Evolutionary conservation across 345 rosid species (phyloP), one percentile per base, ranked within the genome.

Genomic region (Kernera saxatilis): DNA sequence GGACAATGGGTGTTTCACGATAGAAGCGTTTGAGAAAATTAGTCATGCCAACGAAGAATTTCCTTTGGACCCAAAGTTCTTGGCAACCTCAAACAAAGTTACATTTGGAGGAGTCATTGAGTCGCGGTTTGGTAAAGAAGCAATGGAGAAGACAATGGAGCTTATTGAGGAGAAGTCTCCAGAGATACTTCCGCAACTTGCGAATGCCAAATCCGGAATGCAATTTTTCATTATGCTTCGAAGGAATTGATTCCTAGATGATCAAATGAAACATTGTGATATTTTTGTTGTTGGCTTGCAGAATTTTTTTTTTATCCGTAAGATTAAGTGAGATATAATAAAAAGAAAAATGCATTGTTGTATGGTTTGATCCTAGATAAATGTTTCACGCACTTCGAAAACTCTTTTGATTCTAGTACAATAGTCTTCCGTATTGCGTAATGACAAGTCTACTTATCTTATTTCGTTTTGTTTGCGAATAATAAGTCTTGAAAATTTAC

Each of bases 71-170:
- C 29, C 78, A 5, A 54, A 67, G 52, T 74, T 58, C 54, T 50
- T 74, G 45, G 45, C 78, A 23, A 41, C 60, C 1, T 17, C 61
- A 23, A n/a, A 39, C 35, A 74, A 32, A 51, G 78, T 74, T 2
- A 27, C 78, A 17, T 59, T 74, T 58, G 78, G 73, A 29, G 73
- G 78, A 41, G 36, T 67, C 37, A 13, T 67, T 32, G 72, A 51
- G 53, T 58, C 78, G 5, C 2, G 26, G 7, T 74, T 74, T 66
- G 78, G 73, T 29, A 50, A 74, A 67, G 62, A 74, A 8, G 78
- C 78, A 14, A 59, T 58, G 72, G 78, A 74, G 68, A 74, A 51
- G 45, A 67, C 78, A 49, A 29, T 49, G n/a, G 55, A 73, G 30
- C 60, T 15, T 49, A 2, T 37, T 5, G 67, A 67, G 36, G 36